phyloP scores from a whole-genome alignment of 2,329 filamentous ascomycete species.

The Nemania sp. region DNA sequence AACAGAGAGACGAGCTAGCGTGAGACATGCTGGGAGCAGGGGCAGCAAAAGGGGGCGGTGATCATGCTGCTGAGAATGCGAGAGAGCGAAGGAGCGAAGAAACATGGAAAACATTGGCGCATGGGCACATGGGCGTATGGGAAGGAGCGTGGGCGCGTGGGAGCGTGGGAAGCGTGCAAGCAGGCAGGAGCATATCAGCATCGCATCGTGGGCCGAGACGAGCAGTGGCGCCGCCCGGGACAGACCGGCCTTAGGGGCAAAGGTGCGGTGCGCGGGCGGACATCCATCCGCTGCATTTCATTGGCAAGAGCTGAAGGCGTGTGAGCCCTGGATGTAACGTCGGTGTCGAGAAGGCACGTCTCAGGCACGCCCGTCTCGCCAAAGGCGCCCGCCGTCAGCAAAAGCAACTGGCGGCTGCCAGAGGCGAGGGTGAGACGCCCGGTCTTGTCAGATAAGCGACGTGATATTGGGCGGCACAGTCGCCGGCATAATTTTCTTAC shows the following conservation, averaged over 20 bases:
- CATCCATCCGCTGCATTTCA: slow-evolving; percentile 5
- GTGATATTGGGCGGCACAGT: slow-evolving; percentile 1
- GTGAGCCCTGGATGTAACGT: slow-evolving; percentile 22
- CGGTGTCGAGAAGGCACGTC: slow-evolving; percentile 17
- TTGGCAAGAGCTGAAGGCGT: slow-evolving; percentile 15
- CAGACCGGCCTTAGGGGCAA: slow-evolving; percentile 19
- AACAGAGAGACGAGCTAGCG: slow-evolving; percentile 15
- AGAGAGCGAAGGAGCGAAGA: too few relatives aligned
- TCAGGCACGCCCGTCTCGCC: slow-evolving; percentile 9
- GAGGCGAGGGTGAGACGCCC: slow-evolving; percentile 5
- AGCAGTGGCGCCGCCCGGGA: slow-evolving; percentile 8
- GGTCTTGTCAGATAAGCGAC: slow-evolving; percentile 11
- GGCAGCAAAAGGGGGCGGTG: too few relatives aligned
- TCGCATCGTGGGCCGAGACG: slow-evolving; percentile 6
- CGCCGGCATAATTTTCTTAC: background rate
- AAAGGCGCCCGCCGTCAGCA: slow-evolving; percentile 16
- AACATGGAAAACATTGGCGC: too few relatives aligned
- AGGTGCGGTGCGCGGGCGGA: slow-evolving; percentile 1
- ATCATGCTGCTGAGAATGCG: background rate
- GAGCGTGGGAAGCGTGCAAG: too few relatives aligned
- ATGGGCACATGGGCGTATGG: too few relatives aligned
- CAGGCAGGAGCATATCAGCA: slow-evolving; percentile 11
- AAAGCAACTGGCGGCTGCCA: background rate
- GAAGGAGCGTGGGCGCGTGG: too few relatives aligned
- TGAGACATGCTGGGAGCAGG: slow-evolving; percentile 8